Evolutionary conservation across 352 stramenopile genomes (phyloP).

Genomic region (Phytophthora pseudosyringae): DNA sequence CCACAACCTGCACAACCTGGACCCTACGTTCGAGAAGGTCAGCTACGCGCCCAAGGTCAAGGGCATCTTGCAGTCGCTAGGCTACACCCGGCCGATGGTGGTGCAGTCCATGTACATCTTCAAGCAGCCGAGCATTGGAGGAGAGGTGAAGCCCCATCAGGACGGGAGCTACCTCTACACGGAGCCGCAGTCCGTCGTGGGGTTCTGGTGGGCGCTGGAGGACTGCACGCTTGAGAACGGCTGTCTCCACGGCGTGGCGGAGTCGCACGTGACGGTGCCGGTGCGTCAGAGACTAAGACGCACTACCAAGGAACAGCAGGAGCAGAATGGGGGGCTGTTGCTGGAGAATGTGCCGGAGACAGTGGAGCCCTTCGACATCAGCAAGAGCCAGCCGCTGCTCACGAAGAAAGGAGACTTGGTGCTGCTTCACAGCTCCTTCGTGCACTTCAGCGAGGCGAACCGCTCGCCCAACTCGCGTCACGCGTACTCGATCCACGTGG

Average conservation of each 20-base stretch:
- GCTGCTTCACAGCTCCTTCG: conserved; percentile 92
- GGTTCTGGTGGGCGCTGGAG: conserved; percentile 96
- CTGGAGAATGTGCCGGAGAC: conserved; percentile 67
- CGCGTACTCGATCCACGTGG: conserved; percentile 96
- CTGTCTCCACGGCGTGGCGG: conserved; percentile 93
- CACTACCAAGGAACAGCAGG: conserved; percentile 57
- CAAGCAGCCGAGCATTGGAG: conserved; percentile 94
- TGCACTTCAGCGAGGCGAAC: conserved; percentile 97
- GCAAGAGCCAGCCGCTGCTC: conserved; percentile 60
- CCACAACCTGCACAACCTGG: conserved; percentile 94
- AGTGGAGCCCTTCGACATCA: conserved; percentile 66
- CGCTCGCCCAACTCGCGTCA: conserved; percentile 87
- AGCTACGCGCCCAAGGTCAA: conserved; percentile 79
- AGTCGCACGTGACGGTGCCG: conserved; percentile 87
- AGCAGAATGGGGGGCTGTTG: conserved; percentile 46
- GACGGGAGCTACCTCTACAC: conserved; percentile 98
- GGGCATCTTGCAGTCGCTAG: conserved; percentile 81
- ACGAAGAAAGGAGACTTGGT: conserved; percentile 95
- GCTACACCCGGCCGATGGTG: conserved; percentile 88
- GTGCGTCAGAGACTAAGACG: conserved; percentile 88
- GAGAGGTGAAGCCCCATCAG: conserved; percentile 95
- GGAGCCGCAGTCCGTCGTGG: conserved; percentile 94
- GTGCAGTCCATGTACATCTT: conserved; percentile 98
- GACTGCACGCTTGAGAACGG: conserved; percentile 95
- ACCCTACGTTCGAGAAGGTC: conserved; percentile 87